These are phyloP conservation scores for Candida tammaniensis DNA, from an alignment of 805 yeast species.

Conservation along the genomic window DNA sequence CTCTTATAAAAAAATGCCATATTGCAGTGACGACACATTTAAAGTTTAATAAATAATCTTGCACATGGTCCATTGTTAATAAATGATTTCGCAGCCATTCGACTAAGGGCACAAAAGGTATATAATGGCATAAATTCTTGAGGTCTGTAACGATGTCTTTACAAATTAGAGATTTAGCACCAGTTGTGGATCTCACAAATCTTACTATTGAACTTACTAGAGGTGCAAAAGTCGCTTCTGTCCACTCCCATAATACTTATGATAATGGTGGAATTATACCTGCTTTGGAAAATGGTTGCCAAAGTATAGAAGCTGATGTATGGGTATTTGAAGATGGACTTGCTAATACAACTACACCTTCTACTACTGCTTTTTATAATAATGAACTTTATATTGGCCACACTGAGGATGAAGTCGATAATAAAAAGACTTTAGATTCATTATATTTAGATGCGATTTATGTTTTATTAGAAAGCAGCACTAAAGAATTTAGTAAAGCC, in stretches of 20 bases:
- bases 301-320: conserved; percentile 64
- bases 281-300: conserved; percentile 55
- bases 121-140: too few species aligned
- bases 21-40: too few species aligned
- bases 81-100: too few species aligned
- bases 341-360: conserved; percentile 25
- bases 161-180: conserved; percentile 2
- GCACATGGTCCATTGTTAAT: too few species aligned
- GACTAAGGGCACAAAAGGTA: too few species aligned
- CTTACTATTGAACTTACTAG: conserved; percentile 3
- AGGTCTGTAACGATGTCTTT: too few species aligned
- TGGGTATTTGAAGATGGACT: conserved; percentile 32
- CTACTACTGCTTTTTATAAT: conserved; percentile 20
- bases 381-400: conserved; percentile 62
- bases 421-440: conserved; percentile 44
- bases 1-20: too few species aligned
- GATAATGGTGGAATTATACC: conserved; percentile 4
- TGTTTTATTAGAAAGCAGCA: conserved; percentile 47
- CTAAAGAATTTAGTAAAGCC: conserved; percentile 26
- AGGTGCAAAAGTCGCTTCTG: neutral
- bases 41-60: too few species aligned
- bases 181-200: conserved; percentile 4
- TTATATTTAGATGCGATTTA: conserved; percentile 55
- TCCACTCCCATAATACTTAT: conserved; percentile 8
- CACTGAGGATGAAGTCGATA: conserved; percentile 42